Base-by-base conservation (phyloP, 2,329 filamentous ascomycete species). In the Dactylellina haptotyla region DNA sequence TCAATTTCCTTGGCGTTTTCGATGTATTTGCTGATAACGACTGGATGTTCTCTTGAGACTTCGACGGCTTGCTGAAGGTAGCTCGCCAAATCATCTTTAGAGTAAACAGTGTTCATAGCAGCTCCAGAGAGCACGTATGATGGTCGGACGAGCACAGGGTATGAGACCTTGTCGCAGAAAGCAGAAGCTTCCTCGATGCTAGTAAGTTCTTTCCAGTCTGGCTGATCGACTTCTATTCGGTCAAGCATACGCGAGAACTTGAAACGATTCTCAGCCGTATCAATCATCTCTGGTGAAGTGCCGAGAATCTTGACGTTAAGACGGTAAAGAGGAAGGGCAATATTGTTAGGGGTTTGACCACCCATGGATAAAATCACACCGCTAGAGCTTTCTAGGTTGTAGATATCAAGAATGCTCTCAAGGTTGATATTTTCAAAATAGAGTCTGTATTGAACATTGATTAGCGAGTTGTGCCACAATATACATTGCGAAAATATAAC, bases 1-100 rank as follows among this genome's bases (percentile, higher is more conserved):
- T 99, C 95, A 76, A 99, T 98, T 82, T 99, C 95, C 85, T 99
- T 98, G 76, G 95, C 95, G 77, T 96, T 95, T 84, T 99, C 95
- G 77, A 99, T 98, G 83, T 98, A 99, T 84, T 99, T 99, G 74
- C 94, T 98, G 79, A 99, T 98, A 75, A 99, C 95, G 9, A 99
- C 95, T 0, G 95, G 95, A 81, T 98, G 92, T 75, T 98, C 94
- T 75, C 91, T 89, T 4, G 95, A 98, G 50, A 99, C 95, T 76
- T 96, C 93, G 4, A 87, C 91, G 61, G 95, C 95, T 82, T 98
- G 94, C 76, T 91, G 87, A 46, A 99, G 85, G 82, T 96, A 98
- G 79, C 86, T 89, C 78, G 92, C 91, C 69, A 99, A 84, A 80
- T 98, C 95, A 80, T 94, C 90, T 83, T 96, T 89, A 0, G 94